Base-by-base conservation (phyloP, 768 basidiomycete species). In the Pleurotus tuoliensis region DNA sequence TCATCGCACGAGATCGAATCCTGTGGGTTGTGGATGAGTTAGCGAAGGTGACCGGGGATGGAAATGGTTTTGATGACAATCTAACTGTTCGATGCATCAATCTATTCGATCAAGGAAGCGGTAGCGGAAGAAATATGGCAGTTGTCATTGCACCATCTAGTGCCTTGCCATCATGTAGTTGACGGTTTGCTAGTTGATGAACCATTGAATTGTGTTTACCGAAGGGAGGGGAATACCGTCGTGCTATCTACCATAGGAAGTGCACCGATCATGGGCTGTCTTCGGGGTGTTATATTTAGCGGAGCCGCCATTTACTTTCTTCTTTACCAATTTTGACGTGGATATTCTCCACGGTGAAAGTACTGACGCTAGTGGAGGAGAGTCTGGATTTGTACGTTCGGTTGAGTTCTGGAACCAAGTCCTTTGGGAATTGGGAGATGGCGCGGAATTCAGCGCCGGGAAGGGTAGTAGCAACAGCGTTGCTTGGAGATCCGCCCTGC, bases 241-340 rank as follows among this genome's bases (percentile, higher is more conserved):
- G 30, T 34, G 8, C 8, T 34, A 34, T 34, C 30, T 34, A 34
- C 11, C 30, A 34, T 34, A 34, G 30, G 30, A 34, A 11, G 30
- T 11, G 8, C 3, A 34, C 30, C 30, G 30, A 34, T 34, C 30
- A 34, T 34, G 30, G 30, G 11, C 11, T 16, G 41, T 44, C n/a
- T 44, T 44, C n/a, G n/a, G 41, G 41, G 15, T 5, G n/a, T 44
- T 44, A n/a, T 22, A 20, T 30, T 37, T 34, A 4, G 15, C 38
- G 15, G 38, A 54, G 41, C 7, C 66, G 65, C 82, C 80, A 91
- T 49, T 70, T 70, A 61, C 63, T 70, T 4, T 82, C 69, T 6
- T 89, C 83, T 66, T 86, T 88, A 9, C 90, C 91, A 39, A 92
- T 89, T 66, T 80, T 88, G 45, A 86, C 73, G 40, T 75, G 73